Conservation (phyloP, 176 grass and related monocot genomes). For the Triticum dicoccoides region DNA sequence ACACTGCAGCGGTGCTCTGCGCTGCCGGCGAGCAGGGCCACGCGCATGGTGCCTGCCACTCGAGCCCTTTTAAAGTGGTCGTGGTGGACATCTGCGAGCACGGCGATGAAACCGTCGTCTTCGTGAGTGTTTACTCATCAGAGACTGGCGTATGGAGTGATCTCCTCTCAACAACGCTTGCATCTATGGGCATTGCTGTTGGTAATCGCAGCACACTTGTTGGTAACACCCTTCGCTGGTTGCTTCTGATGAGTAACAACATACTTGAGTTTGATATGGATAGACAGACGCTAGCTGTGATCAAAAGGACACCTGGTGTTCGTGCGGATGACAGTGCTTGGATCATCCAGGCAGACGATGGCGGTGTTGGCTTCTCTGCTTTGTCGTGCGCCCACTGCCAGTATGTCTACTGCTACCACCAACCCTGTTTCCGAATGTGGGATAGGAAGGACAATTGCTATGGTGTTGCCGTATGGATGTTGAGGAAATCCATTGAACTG, state of each 20-base stretch:
- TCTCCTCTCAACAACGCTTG: background rate
- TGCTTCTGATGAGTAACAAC: background rate
- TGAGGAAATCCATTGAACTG: background rate
- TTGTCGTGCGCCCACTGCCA: background rate
- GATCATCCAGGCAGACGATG: background rate
- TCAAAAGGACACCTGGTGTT: background rate
- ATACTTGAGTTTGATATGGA: slow-evolving; percentile 8
- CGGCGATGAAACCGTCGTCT: background rate
- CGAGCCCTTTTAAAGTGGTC: background rate
- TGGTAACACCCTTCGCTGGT: background rate
- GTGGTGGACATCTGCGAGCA: background rate
- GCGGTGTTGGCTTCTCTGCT: background rate
- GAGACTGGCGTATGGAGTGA: background rate
- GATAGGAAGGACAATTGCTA: background rate
- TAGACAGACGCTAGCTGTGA: background rate
- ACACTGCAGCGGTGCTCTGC: background rate
- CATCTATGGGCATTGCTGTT: background rate
- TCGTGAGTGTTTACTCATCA: background rate
- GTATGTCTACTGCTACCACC: no score
- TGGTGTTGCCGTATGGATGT: background rate
- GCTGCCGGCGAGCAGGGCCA: background rate
- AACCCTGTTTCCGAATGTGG: background rate
- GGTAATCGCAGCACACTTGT: background rate
- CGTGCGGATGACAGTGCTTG: background rate
- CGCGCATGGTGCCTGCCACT: background rate